These are phyloP conservation scores for Physaria fendleri DNA, from an alignment of 345 rosid genomes.

Conservation along the genomic window DNA sequence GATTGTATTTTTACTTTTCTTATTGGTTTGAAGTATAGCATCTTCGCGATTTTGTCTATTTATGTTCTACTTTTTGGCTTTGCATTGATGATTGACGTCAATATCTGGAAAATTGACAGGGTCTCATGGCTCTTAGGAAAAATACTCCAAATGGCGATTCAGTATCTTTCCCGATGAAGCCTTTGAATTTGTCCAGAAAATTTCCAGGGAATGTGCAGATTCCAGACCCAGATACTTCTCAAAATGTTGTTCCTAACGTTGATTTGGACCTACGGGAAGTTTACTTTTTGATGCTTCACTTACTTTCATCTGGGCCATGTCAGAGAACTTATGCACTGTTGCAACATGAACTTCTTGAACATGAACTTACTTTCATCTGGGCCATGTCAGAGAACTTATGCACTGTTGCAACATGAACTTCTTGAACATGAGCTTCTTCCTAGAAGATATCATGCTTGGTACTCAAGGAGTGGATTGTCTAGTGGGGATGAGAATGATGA, in stretches of 20 bases:
- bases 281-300: slow-evolving; percentile 89
- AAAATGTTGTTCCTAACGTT: slow-evolving; percentile 37
- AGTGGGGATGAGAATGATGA: slow-evolving; percentile 71
- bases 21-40: neutral
- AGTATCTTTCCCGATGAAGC: slow-evolving; percentile 51
- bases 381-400: slow-evolving; percentile 76
- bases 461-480: slow-evolving; percentile 65
- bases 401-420: slow-evolving; percentile 76
- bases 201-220: slow-evolving; percentile 46
- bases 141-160: slow-evolving; percentile 47
- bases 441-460: slow-evolving; percentile 94
- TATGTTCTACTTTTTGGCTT: neutral
- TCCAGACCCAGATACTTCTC: slow-evolving; percentile 38
- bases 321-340: slow-evolving; percentile 62
- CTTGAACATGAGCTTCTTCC: slow-evolving; percentile 87
- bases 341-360: slow-evolving; percentile 82
- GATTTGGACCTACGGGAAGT: slow-evolving; percentile 83
- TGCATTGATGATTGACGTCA: neutral
- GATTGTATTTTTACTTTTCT: neutral
- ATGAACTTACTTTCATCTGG: slow-evolving; percentile 85
- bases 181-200: slow-evolving; percentile 53
- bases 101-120: slow-evolving; percentile 23
- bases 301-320: slow-evolving; percentile 89
- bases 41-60: neutral
- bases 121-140: slow-evolving; percentile 66